Base-by-base conservation (phyloP, 1,139 yeast genomes). In the Petasospora fabianii region DNA sequence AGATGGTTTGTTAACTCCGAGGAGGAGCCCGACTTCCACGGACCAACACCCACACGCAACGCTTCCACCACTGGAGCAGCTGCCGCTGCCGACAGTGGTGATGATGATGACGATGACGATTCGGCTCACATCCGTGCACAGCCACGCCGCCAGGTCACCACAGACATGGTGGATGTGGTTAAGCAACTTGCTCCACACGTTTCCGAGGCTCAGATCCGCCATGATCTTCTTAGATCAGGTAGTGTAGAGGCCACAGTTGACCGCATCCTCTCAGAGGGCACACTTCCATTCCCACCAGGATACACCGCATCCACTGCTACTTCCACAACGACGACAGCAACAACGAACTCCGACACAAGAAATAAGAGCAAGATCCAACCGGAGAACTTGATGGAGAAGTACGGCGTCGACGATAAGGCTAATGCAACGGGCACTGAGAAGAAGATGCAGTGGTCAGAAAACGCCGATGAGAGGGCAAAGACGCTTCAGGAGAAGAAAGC, bases 91-190 rank as follows among this genome's bases (percentile, higher is more conserved):
- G 13, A n/a, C 28, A 16, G 10, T 16, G 13, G 13, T n/a, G 28
- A 26, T 9, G 28, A 20, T 29, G 12, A 13, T 8, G 15, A 14
- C 35, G 18, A 4, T 30, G 13, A 30, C 17, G 18, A 17, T 49
- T 49, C n/a, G n/a, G n/a, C n/a, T n/a, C n/a, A n/a, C n/a, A n/a
- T 7, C 47, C 42, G 32, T 34, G 27, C 27, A 32, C 31, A 32
- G 30, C 38, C 37, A 6, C 46, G 75, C 39, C 75, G 95, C 40
- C 71, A 67, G 3, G 84, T 84, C n/a, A 83, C 87, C 3, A 74
- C 71, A 10, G 80, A 76, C 47, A 90, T 90, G 97, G 71, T 90
- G 35, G 94, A 84, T 49, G 81, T 85, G 1, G 97, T 90, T 1
- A 86, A 80, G 51, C 77, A 88, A 20, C 69, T 90, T 46, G 96